Evolutionary conservation across 2,329 filamentous ascomycete genomes (phyloP).

Genomic region (Rachicladosporium sp.): DNA sequence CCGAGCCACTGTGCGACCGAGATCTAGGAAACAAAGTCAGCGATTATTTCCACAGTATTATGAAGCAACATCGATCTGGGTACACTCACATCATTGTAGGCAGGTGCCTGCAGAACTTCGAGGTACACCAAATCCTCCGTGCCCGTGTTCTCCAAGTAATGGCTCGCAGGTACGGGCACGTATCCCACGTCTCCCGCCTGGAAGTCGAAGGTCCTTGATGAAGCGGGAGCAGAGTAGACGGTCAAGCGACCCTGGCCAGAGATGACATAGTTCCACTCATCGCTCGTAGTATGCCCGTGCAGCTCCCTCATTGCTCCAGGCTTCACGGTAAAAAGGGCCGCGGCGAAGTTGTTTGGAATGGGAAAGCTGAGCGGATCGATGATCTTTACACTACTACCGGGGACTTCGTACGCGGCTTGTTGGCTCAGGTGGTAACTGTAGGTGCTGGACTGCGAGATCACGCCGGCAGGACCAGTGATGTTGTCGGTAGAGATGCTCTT

Average conservation of each 20-base stretch:
- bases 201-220: constrained; percentile 46
- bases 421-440: constrained; percentile 34
- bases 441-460: constrained; percentile 18
- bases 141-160: constrained; percentile 52
- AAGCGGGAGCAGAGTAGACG: constrained; percentile 39
- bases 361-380: constrained; percentile 47
- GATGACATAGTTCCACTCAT: constrained; percentile 52
- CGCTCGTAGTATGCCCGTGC: constrained; percentile 49
- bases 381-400: constrained; percentile 47
- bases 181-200: constrained; percentile 49
- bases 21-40: constrained; percentile 19
- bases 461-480: constrained; percentile 24
- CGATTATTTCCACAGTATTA: too few species aligned
- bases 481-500: constrained; percentile 26
- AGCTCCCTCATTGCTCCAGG: constrained; percentile 54
- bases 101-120: constrained; percentile 43
- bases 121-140: constrained; percentile 45
- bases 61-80: too few species aligned
- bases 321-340: constrained; percentile 45
- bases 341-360: constrained; percentile 42
- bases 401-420: constrained; percentile 38
- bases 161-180: constrained; percentile 41
- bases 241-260: constrained; percentile 44
- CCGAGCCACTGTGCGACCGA: constrained; percentile 48
- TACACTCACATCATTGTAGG: constrained; percentile 32